phyloP scores from a whole-genome alignment of 768 basidiomycete genomes.

The Tricholoma bakamatsutake region DNA sequence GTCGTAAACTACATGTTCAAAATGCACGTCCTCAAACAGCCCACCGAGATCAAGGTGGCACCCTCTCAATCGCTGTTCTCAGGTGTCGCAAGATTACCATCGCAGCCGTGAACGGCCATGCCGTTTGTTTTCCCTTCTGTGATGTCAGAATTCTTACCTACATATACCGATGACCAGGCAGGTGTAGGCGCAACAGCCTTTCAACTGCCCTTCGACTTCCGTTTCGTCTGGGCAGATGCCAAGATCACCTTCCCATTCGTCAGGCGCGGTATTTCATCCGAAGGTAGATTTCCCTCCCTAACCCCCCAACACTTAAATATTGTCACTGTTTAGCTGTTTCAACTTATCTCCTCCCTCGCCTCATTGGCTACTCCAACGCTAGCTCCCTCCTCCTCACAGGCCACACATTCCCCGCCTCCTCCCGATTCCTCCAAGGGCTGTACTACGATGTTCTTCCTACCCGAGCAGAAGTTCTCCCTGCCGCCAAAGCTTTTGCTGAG shows the following conservation, averaged over 20 bases:
- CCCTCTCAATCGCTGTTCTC: constrained; percentile 39
- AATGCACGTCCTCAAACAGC: constrained; percentile 20
- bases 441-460: constrained; percentile 44
- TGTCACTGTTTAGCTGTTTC: constrained; percentile 25
- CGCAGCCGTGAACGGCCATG: constrained; percentile 45
- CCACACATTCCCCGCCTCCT: constrained; percentile 35
- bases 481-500: constrained; percentile 43
- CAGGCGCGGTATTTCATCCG: constrained; percentile 37
- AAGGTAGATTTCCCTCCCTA: constrained; percentile 28
- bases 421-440: constrained; percentile 35
- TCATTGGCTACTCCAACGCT: constrained; percentile 47
- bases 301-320: not conserved
- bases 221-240: constrained; percentile 42
- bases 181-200: constrained; percentile 38
- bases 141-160: not conserved
- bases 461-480: constrained; percentile 47
- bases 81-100: constrained; percentile 51
- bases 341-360: constrained; percentile 47
- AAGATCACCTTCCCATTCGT: constrained; percentile 40
- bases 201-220: constrained; percentile 42
- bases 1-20: not conserved
- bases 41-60: constrained; percentile 45
- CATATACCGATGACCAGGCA: constrained; percentile 17
- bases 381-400: constrained; percentile 47
- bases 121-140: constrained; percentile 21